Evolutionary conservation across 1,284 basidiomycete species (phyloP), one percentile per base, ranked within the genome.

Genomic region (Melampsora americana): DNA sequence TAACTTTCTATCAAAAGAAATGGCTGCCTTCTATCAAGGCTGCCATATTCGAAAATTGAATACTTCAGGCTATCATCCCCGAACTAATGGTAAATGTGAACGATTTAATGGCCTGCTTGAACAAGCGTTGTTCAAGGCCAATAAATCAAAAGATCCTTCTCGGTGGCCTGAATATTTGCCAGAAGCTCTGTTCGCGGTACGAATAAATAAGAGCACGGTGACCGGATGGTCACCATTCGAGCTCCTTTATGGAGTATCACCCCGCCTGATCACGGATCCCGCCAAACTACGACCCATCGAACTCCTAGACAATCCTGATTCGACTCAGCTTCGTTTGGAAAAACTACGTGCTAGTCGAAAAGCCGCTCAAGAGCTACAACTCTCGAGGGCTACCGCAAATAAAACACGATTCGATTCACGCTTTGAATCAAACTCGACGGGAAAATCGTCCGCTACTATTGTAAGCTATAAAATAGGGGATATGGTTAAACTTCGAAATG

Each of bases 11-110:
- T 64, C 61, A 7, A 32, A 32, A 11, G 64, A 46, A 14, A 11
- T 66, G 16, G 1, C 5, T 1, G 28, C 42, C 9, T 66, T 66
- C 9, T 26, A 44, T 5, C n/a, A 39, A 4, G 35, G n/a, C 28
- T 28, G 30, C 1, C 42, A 44, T 2, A 66, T 66, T n/a, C 1
- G 48, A 5, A 66, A 66, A 9, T 20, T n/a, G 5, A 66, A 66
- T n/a, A 66, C 64, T 3, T 66, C 64, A 14, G 64, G 64, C 4
- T 67, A 67, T 14, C 66, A 67, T 28, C 66, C 66, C 12, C 66
- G 26, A 12, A 28, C 66, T 26, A 68, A 68, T 14, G 66, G 66
- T 3, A 48, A 48, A 20, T 28, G 26, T 20, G 23, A 67, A 28
- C 18, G 66, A 1, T 67, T 48, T 16, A 46, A 67, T 53, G 66